phyloP scores from a whole-genome alignment of 495 filamentous ascomycete species.

The Tetracladium setigerum region DNA sequence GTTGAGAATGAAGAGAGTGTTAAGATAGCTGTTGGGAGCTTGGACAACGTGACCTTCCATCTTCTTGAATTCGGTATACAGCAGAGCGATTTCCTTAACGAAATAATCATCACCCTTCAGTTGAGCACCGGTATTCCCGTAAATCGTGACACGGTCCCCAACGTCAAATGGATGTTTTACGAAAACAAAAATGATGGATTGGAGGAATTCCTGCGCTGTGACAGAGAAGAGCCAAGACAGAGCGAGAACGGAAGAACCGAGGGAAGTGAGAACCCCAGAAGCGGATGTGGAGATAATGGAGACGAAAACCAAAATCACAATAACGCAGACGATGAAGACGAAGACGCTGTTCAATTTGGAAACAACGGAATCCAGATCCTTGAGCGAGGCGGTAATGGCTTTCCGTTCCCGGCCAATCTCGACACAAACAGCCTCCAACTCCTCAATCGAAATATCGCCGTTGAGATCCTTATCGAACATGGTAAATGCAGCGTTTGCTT shows the following conservation, averaged over 20 bases:
- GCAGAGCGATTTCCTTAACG: constrained; percentile 87
- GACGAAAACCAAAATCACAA: constrained; percentile 77
- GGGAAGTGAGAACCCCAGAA: constrained; percentile 72
- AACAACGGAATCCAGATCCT: constrained; percentile 94
- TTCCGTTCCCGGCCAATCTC: constrained; percentile 95
- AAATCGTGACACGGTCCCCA: constrained; percentile 85
- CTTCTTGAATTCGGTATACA: constrained; percentile 98
- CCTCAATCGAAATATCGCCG: constrained; percentile 93
- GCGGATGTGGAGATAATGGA: constrained; percentile 85
- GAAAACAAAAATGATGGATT: constrained; percentile 83
- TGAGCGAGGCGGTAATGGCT: constrained; percentile 86
- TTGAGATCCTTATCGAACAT: constrained; percentile 98
- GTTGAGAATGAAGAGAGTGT: constrained; percentile 90
- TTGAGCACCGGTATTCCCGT: constrained; percentile 75
- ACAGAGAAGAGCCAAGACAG: constrained; percentile 88
- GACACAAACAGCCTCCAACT: constrained; percentile 86
- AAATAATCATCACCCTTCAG: constrained; percentile 88
- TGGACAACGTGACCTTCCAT: constrained; percentile 95
- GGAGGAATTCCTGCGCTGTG: constrained; percentile 88
- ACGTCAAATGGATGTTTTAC: constrained; percentile 98
- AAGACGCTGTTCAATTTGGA: constrained; percentile 82
- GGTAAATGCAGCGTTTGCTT: constrained; percentile 82
- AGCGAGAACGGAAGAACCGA: constrained; percentile 77
- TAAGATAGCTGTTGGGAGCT: constrained; percentile 89
- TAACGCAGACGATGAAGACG: constrained; percentile 73